Conservation (phyloP, 1,284 basidiomycete genomes). For the Naganishia cerealis region DNA sequence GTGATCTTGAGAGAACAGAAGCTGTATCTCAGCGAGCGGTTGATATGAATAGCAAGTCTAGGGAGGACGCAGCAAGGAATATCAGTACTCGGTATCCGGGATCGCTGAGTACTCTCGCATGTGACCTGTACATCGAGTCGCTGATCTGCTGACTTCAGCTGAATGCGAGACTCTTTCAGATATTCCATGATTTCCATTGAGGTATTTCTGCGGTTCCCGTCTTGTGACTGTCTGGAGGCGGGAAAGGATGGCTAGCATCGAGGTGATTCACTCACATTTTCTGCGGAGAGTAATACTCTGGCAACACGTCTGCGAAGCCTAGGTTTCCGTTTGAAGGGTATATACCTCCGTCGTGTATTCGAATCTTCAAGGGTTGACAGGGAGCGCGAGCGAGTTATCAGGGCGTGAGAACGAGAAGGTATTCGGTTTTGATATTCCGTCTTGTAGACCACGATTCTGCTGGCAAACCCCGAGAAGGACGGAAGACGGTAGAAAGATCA, state of each 20-base stretch:
- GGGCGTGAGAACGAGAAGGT: background rate
- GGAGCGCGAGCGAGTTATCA: background rate
- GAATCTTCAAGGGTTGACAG: background rate
- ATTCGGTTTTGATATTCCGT: background rate
- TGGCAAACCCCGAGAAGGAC: background rate
- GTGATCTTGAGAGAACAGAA: background rate
- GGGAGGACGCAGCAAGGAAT: background rate
- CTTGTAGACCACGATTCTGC: background rate
- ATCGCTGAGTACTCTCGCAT: background rate
- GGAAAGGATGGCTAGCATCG: background rate
- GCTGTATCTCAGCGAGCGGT: background rate
- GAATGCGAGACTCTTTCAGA: background rate
- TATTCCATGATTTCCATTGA: background rate
- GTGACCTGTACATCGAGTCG: background rate
- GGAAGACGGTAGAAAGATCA: background rate
- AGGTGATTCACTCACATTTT: background rate
- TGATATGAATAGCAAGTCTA: background rate
- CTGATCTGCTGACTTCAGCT: too few relatives aligned
- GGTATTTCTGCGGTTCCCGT: conserved; percentile 1
- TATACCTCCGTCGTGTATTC: background rate
- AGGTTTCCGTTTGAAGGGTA: background rate
- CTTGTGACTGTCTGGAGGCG: background rate
- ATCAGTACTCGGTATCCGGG: background rate
- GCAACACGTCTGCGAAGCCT: background rate
- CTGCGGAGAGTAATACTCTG: background rate